These are phyloP conservation scores for Blastomyces percursus DNA, from an alignment of 2,329 filamentous ascomycete genomes.

Conservation along the genomic window DNA sequence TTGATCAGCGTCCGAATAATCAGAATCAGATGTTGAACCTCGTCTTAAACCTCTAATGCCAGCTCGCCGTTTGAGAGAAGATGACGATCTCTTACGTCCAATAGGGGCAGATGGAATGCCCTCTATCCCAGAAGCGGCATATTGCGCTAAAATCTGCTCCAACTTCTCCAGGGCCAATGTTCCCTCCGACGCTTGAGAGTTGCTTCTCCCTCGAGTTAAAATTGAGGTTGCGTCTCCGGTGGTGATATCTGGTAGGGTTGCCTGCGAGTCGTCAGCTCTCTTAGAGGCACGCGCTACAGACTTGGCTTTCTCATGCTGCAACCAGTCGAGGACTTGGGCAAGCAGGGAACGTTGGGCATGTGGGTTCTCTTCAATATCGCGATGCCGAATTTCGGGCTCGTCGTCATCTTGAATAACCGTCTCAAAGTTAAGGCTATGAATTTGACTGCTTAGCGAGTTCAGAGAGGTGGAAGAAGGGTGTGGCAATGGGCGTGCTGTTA, in stretches of 20 bases:
- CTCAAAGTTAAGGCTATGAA: conserved; percentile 14
- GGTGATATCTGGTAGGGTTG: conserved; percentile 26
- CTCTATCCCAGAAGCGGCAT: conserved; percentile 27
- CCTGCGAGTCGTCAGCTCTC: conserved; percentile 34
- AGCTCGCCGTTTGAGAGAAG: conserved; percentile 20
- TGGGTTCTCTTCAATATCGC: conserved; percentile 5
- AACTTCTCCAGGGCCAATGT: conserved; percentile 67
- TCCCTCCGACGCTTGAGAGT: conserved; percentile 55
- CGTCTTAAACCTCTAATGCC: conserved; percentile 27
- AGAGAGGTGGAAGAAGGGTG: conserved; percentile 16
- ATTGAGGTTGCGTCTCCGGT: conserved; percentile 18
- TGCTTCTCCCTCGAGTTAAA: conserved; percentile 29
- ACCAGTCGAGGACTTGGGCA: conserved; percentile 69
- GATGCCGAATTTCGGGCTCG: background rate
- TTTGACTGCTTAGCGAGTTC: conserved; percentile 17
- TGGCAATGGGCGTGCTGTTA: conserved; percentile 16
- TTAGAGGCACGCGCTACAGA: conserved; percentile 39
- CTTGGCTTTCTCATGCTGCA: conserved; percentile 66
- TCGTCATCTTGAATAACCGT: conserved; percentile 6
- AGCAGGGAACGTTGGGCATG: conserved; percentile 40
- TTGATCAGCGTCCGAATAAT: conserved; percentile 68
- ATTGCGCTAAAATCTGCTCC: conserved; percentile 54
- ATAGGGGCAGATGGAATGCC: conserved; percentile 9
- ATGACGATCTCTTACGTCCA: conserved; percentile 7
- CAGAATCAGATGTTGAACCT: conserved; percentile 66